Base-by-base conservation (phyloP, 73 alveolate genomes). In the Paramecium sexaurelia region DNA sequence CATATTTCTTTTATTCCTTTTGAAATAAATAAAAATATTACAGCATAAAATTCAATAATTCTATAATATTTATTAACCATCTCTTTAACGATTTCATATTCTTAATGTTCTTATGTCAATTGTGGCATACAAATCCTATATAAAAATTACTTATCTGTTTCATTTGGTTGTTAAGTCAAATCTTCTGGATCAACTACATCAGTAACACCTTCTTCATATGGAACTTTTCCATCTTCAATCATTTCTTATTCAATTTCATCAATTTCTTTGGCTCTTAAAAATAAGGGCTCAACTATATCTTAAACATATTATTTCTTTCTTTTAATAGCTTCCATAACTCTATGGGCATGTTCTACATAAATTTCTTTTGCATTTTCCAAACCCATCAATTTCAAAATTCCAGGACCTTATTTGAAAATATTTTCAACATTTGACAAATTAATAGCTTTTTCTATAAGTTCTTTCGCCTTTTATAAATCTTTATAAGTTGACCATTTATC, bases 41-140 rank as follows among this genome's bases (percentile, higher is more conserved):
- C 94, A 27, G 94, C 87, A 82, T 88, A 88, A 37, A 88, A 88
- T 29, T 88, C 94, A 0, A 88, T 88, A 11, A 88, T 82, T 37
- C 94, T 88, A 47, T 88, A 88, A 71, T 88, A 88, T 71, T 88
- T 88, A 29, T 82, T 88, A 55, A 88, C 75, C 94, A 88, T 88
- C 43, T 88, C 94, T 69, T 68, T 68, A 27, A 88, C 83, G 5
- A 88, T 88, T 88, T 88, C 94, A 71, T 88, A 88, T 88, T 88
- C 94, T 47, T 88, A 51, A 82, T 88, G 94, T 68, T 88, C 94
- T 69, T 24, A 66, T 36, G 89, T 33, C 24, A 35, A 71, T 43
- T 69, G 27, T 40, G 87, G 85, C 84, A 88, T 15, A 27, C 90
- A 78, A 8, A 19, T 17, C 22, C 71, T 5, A 45, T 78, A 78